Evolutionary conservation across 441 rosid genomes (phyloP).

Genomic region (Pelargonium myrrhifolium): DNA sequence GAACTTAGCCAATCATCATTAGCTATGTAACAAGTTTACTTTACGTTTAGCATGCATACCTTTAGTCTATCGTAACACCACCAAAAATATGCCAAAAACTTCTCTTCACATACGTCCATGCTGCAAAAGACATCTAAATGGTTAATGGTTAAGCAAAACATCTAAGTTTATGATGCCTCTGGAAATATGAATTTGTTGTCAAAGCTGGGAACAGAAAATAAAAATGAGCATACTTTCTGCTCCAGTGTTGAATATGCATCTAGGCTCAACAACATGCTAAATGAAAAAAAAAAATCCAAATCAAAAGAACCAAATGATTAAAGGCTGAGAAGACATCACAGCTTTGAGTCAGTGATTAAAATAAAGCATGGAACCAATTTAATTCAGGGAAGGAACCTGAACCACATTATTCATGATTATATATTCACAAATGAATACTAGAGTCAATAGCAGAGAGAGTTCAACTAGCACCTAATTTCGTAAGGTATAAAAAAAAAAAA

Average conservation of each 20-base stretch:
- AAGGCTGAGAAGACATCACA: not conserved
- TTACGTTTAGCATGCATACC: constrained; percentile 32
- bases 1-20: not conserved
- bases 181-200: not conserved
- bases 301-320: constrained; percentile 1
- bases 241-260: not conserved
- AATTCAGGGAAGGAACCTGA: not conserved
- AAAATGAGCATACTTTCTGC: not conserved
- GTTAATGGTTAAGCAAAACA: constrained; percentile 8
- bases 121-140: constrained; percentile 39
- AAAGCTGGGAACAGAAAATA: not conserved
- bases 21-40: not conserved
- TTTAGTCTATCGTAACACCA: constrained; percentile 89
- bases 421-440: not conserved
- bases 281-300: constrained; percentile 5
- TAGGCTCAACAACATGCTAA: constrained; percentile 2
- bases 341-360: not conserved
- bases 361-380: not conserved
- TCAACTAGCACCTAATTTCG: constrained; percentile 4
- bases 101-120: constrained; percentile 72
- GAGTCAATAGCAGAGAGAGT: constrained; percentile 1
- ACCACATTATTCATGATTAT: not conserved
- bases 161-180: not conserved
- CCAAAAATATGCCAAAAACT: constrained; percentile 92
- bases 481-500: not conserved